These are phyloP conservation scores for Peniophora sp. DNA, from an alignment of 1,284 basidiomycete genomes.

Conservation along the genomic window DNA sequence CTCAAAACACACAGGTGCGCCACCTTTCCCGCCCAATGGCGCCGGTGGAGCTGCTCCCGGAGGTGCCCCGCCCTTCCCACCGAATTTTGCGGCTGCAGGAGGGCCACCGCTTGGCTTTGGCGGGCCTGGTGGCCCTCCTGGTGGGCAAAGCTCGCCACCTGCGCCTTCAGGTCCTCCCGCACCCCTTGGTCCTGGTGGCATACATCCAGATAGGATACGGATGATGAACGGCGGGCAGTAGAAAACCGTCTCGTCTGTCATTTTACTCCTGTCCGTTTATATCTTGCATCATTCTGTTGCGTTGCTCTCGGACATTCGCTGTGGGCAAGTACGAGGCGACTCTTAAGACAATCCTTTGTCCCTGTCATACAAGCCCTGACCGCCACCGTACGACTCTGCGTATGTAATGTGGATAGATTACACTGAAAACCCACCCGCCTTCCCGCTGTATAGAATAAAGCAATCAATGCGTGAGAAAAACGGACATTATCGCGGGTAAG, in stretches of 20 bases:
- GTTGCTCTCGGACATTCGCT: too few species aligned
- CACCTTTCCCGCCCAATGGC: conserved; percentile 55
- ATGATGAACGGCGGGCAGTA: conserved; percentile 53
- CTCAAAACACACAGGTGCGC: conserved; percentile 14
- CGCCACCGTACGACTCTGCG: too few species aligned
- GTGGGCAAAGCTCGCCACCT: conserved; percentile 22
- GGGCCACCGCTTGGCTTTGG: conserved; percentile 13
- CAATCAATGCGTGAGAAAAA: too few species aligned
- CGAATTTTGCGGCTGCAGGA: conserved; percentile 3
- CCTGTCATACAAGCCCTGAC: too few species aligned
- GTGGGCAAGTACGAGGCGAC: too few species aligned
- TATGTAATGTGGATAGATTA: too few species aligned
- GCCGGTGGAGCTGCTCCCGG: conserved; percentile 43
- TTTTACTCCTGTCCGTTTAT: background rate
- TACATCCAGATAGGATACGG: conserved; percentile 81
- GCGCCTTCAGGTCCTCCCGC: conserved; percentile 17
- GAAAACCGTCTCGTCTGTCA: too few species aligned
- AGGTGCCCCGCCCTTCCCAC: conserved; percentile 28
- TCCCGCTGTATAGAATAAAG: too few species aligned
- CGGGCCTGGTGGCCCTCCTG: conserved; percentile 10
- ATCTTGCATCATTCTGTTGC: too few species aligned
- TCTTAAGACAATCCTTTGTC: too few species aligned
- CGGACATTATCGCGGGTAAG: too few species aligned
- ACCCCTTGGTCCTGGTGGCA: conserved; percentile 39
- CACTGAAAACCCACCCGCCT: background rate